Evolutionary conservation across 2,329 filamentous ascomycete species (phyloP).

Genomic region (Ceratocystis papillata): DNA sequence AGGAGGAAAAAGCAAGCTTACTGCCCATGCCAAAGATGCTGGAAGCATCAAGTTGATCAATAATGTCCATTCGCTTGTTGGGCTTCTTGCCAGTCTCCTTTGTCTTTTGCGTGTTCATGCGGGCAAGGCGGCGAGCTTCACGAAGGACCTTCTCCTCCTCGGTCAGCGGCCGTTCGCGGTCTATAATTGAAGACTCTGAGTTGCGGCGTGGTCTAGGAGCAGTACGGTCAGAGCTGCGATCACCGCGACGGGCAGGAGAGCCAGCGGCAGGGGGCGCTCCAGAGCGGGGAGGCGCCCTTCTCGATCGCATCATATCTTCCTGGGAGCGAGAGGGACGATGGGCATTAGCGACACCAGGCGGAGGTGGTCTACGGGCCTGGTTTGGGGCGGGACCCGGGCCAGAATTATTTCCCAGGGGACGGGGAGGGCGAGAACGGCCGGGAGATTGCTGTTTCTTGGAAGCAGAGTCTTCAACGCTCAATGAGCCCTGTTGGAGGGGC

Average conservation of each 20-base stretch:
- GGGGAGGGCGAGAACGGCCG: slow-evolving; percentile 22
- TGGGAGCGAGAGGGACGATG: slow-evolving; percentile 51
- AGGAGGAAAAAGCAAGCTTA: slow-evolving; percentile 40
- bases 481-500: slow-evolving; percentile 12
- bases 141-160: slow-evolving; percentile 48
- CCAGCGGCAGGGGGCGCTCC: slow-evolving; percentile 62
- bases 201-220: slow-evolving; percentile 52
- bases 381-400: slow-evolving; percentile 20
- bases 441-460: slow-evolving; percentile 41
- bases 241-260: slow-evolving; percentile 42
- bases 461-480: slow-evolving; percentile 56
- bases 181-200: slow-evolving; percentile 66
- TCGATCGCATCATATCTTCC: slow-evolving; percentile 32
- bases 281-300: slow-evolving; percentile 42
- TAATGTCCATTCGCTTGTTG: slow-evolving; percentile 62
- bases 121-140: slow-evolving; percentile 42
- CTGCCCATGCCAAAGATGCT: slow-evolving; percentile 88
- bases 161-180: slow-evolving; percentile 47
- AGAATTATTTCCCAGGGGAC: slow-evolving; percentile 22
- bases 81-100: slow-evolving; percentile 39
- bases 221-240: slow-evolving; percentile 33
- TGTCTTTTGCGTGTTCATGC: slow-evolving; percentile 34
- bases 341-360: slow-evolving; percentile 55
- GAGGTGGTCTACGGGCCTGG: slow-evolving; percentile 34
- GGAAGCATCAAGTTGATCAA: slow-evolving; percentile 92